Evolutionary conservation across 306 rosid species (phyloP).

Genomic region (Abrus precatorius): DNA sequence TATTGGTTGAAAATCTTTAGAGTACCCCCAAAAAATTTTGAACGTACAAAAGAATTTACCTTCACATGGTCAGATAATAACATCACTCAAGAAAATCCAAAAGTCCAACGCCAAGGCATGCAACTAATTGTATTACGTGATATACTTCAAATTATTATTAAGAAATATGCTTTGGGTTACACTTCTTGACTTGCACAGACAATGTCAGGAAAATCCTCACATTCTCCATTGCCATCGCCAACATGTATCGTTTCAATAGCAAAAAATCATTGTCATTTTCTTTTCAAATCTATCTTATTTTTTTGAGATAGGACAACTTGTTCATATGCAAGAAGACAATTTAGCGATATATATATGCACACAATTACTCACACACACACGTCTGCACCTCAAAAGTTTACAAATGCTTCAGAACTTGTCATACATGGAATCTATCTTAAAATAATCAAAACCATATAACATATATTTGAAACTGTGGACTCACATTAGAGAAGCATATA

Average conservation of each 20-base stretch:
- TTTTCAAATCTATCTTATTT: background rate
- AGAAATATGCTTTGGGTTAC: conserved; percentile 39
- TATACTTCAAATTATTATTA: conserved; percentile 30
- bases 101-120: conserved; percentile 38
- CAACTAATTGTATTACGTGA: conserved; percentile 39
- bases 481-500: conserved; percentile 20
- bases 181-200: conserved; percentile 58
- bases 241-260: conserved; percentile 8
- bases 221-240: conserved; percentile 31
- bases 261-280: conserved; percentile 5
- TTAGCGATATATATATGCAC: background rate
- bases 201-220: conserved; percentile 53
- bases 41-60: no score
- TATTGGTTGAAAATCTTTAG: no score
- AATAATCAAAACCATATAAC: conserved; percentile 13
- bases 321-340: conserved; percentile 1
- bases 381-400: background rate
- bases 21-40: no score
- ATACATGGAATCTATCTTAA: conserved; percentile 4
- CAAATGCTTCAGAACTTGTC: background rate
- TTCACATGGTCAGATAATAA: conserved; percentile 58
- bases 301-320: conserved; percentile 6
- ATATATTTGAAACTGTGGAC: conserved; percentile 8
- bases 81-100: conserved; percentile 48
- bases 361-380: background rate